phyloP scores from a whole-genome alignment of 805 yeast species.

The Suhomyces tanzawaensis region DNA sequence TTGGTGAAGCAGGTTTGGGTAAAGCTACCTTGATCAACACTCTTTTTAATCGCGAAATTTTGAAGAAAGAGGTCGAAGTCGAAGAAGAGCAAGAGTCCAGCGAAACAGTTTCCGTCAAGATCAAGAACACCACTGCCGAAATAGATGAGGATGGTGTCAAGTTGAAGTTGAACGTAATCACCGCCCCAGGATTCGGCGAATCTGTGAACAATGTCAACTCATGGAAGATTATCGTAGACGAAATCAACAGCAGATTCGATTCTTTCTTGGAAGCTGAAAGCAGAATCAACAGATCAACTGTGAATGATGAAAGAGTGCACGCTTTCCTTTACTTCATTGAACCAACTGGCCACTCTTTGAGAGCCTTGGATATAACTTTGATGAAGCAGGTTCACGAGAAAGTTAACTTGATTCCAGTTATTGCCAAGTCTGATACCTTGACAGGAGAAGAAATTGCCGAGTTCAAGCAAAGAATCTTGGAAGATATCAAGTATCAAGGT shows the following conservation, averaged over 20 bases:
- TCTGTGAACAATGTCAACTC: conserved; percentile 66
- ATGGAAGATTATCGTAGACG: conserved; percentile 90
- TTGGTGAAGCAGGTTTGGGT: conserved; percentile 91
- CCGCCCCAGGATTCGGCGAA: conserved; percentile 94
- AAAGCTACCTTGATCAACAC: conserved; percentile 91
- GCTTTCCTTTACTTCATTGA: conserved; percentile 92
- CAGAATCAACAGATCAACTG: conserved; percentile 66
- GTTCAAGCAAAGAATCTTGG: conserved; percentile 75
- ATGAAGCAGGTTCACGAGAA: conserved; percentile 86
- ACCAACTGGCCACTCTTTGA: conserved; percentile 94
- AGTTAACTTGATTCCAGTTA: conserved; percentile 90
- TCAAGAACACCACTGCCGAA: conserved; percentile 55
- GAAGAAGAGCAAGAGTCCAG: conserved; percentile 16
- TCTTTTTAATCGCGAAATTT: conserved; percentile 54
- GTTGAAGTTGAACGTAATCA: conserved; percentile 77
- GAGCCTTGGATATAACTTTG: conserved; percentile 82
- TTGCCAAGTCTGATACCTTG: conserved; percentile 91
- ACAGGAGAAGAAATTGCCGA: conserved; percentile 78
- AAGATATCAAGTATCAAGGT: conserved; percentile 71
- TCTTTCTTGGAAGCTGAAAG: conserved; percentile 87
- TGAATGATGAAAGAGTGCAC: conserved; percentile 83
- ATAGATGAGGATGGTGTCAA: conserved; percentile 92
- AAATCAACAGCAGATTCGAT: conserved; percentile 83
- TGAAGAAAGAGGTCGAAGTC: conserved; percentile 27
- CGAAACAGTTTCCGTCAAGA: conserved; percentile 43